Evolutionary conservation across 2,329 filamentous ascomycete species (phyloP), one percentile per base, ranked within the genome.

Genomic region (Fusarium nematophilum): DNA sequence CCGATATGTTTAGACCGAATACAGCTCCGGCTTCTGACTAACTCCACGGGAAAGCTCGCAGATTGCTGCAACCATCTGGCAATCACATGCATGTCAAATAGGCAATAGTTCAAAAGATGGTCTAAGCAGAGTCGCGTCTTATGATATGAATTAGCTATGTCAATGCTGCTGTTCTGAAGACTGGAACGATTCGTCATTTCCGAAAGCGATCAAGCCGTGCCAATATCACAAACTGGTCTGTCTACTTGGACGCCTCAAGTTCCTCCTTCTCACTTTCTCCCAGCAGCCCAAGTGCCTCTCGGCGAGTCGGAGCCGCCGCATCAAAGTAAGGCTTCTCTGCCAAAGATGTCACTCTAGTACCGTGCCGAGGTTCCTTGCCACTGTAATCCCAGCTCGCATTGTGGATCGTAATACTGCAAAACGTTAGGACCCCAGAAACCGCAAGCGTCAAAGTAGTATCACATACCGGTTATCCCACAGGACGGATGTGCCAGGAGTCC

Each of bases 301-400:
- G 80, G 40, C 89, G 81, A 0, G 87, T 89, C 0, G 88, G 88
- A 1, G 89, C 89, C 9, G 81, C 76, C 0, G 83, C 75, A 47
- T 89, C 83, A 64, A 90, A 92, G 66, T 82, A 88, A 0, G 90
- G 90, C 77, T 87, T 87, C 76, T 92, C 90, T 0, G 87, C 90
- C 45, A 92, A 73, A 7, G 86, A 79, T 0, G 89, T 92, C 4
- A 92, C 89, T 23, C 90, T 79, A 0, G 89, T 92, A 3, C 90
- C 90, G 70, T 92, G 89, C 31, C 89, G 79, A 0, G 89, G 86
- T 68, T 90, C 79, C 15, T 77, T 80, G 2, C 87, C 87, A 27
- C 84, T 87, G 67, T 91, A 91, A 63, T 92, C 88, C 87, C 88
- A 92, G 65, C 84, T 88, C 0, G 88, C 89, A 59, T 90, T 91